Evolutionary conservation across 177 flowering plant genomes (phyloP).

Genomic region (Vitis hybrid): DNA sequence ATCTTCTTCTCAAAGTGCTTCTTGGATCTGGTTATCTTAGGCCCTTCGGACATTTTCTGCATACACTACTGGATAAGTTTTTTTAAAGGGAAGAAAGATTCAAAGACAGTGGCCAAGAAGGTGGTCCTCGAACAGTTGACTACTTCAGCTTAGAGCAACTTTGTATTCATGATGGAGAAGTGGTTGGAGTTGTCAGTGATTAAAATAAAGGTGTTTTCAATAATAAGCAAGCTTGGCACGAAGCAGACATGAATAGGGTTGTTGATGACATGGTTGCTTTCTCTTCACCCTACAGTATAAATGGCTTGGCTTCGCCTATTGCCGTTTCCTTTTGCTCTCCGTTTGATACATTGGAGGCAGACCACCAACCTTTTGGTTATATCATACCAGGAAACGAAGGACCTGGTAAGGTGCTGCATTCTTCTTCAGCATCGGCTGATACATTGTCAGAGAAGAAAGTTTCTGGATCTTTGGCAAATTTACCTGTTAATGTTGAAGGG

Average conservation of each 20-base stretch:
- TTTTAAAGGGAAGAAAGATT: no score
- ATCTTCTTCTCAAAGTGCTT: no score
- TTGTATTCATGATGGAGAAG: no score
- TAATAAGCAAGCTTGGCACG: conserved; percentile 57
- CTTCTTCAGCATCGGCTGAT: conserved; percentile 55
- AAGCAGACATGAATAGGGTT: conserved; percentile 83
- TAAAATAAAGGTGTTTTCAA: no score
- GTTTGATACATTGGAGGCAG: conserved; percentile 75
- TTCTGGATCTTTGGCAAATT: conserved; percentile 52
- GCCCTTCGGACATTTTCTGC: no score
- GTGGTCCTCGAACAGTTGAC: no score
- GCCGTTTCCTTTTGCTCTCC: conserved; percentile 82
- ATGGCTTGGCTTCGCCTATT: conserved; percentile 89
- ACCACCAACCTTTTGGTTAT: conserved; percentile 72
- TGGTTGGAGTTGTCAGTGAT: no score
- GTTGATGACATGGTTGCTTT: conserved; percentile 98
- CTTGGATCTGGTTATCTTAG: no score
- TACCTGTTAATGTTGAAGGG: conserved; percentile 65
- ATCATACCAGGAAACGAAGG: conserved; percentile 73
- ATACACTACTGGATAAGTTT: no score
- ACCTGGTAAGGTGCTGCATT: conserved; percentile 49
- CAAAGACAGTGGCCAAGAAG: no score
- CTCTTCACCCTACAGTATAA: conserved; percentile 82
- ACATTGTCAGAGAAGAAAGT: conserved; percentile 51
- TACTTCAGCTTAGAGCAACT: no score